Conservation (phyloP, 75 land plant species). For the Cunninghamia lanceolata region DNA sequence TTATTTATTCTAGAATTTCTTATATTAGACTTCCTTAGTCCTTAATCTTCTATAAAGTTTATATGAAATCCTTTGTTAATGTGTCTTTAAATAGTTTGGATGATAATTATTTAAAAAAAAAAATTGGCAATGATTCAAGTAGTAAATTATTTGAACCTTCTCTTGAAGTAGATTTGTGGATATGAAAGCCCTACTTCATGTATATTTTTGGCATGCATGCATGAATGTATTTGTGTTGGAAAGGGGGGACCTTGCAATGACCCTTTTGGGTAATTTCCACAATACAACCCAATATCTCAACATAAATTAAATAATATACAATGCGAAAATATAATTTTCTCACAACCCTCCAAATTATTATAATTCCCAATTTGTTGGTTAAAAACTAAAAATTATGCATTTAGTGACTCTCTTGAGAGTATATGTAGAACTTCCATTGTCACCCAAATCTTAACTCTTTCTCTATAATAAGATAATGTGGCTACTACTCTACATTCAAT, state of each 20-base stretch:
- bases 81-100: background rate
- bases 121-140: background rate
- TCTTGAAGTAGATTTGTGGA: background rate
- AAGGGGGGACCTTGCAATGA: background rate
- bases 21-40: background rate
- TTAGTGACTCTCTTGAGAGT: background rate
- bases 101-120: too few species aligned
- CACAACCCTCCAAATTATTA: background rate
- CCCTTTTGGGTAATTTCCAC: background rate
- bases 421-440: background rate
- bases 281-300: background rate
- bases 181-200: background rate
- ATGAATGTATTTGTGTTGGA: background rate
- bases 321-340: background rate
- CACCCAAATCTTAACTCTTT: background rate
- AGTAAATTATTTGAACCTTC: background rate
- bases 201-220: background rate
- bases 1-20: background rate
- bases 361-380: background rate
- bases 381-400: background rate
- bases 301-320: background rate
- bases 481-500: background rate
- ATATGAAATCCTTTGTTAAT: background rate
- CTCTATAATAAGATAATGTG: background rate
- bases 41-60: background rate